Evolutionary conservation across 2,329 filamentous ascomycete species (phyloP).

Genomic region (Penicillium verrucosum): DNA sequence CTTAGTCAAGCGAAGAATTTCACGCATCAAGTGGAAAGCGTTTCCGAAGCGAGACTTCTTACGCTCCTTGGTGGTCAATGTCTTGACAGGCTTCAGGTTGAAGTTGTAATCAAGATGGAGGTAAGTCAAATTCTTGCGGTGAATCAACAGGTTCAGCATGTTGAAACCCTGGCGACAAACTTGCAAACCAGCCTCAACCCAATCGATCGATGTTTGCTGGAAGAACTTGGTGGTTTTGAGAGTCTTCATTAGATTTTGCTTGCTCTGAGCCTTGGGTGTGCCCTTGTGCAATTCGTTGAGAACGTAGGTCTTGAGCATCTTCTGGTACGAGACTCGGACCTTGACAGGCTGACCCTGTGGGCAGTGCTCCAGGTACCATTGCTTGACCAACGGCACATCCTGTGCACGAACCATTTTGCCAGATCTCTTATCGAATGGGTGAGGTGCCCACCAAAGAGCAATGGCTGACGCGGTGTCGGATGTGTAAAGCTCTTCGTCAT

Average conservation of each 20-base stretch:
- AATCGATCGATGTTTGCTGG: slow-evolving; percentile 98
- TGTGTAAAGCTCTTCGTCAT: slow-evolving; percentile 83
- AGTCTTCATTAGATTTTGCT: slow-evolving; percentile 83
- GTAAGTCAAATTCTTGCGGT: slow-evolving; percentile 97
- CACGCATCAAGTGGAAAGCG: slow-evolving; percentile 97
- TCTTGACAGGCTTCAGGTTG: slow-evolving; percentile 98
- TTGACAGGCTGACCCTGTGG: slow-evolving; percentile 90
- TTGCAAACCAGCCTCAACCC: slow-evolving; percentile 97
- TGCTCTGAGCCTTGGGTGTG: slow-evolving; percentile 90
- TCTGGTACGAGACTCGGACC: slow-evolving; percentile 96
- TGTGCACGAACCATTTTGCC: slow-evolving; percentile 95
- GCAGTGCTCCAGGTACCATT: slow-evolving; percentile 97
- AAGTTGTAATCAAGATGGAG: slow-evolving; percentile 99
- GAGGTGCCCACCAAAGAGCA: slow-evolving; percentile 95
- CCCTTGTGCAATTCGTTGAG: slow-evolving; percentile 96
- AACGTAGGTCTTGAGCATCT: slow-evolving; percentile 91
- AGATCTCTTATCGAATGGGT: slow-evolving; percentile 89
- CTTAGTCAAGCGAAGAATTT: slow-evolving; percentile 93
- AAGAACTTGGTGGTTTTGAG: slow-evolving; percentile 98
- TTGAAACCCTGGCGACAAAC: slow-evolving; percentile 98
- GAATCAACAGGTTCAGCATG: slow-evolving; percentile 96
- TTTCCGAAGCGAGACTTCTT: slow-evolving; percentile 99
- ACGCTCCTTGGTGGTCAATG: slow-evolving; percentile 94
- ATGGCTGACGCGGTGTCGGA: slow-evolving; percentile 89
- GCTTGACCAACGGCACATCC: slow-evolving; percentile 94